Base-by-base conservation (phyloP, 208 protist species). In the Leishmania martiniquensis region DNA sequence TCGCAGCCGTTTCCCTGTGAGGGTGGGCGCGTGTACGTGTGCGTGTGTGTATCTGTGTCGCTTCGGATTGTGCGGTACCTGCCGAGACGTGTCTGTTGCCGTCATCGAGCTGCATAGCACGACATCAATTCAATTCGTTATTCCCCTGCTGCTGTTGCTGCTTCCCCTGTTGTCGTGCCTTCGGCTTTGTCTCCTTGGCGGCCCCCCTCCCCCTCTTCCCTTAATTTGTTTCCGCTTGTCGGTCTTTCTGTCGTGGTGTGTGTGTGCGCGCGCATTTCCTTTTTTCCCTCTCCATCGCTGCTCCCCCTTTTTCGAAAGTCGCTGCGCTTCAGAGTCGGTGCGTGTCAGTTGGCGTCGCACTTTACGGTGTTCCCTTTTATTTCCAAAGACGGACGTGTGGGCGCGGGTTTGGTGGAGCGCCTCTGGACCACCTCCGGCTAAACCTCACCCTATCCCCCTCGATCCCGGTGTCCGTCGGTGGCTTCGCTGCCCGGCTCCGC, bases 321-420 rank as follows among this genome's bases (percentile, higher is more conserved):
- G n/a, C n/a, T n/a, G n/a, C 63, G 39, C 63, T 25, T 68, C 42
- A 49, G 15, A n/a, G 20, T 5, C 52, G 20, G 20, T 59, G 55
- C 17, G 55, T 29, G n/a, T 62, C 10, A 54, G 66, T 4, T 29
- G 66, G 20, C 44, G 29, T 71, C 42, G 44, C 37, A 47, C 49
- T 75, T 75, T 17, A n/a, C 70, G 37, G 60, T 72, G 5, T 76
- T 52, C 60, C 45, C 77, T 67, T 73, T 42, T 63, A 17, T 59
- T 32, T 52, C 45, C 54, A 69, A 20, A 54, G 20, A 29, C 20
- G 37, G 15, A 7, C 13, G 15, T 29, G 45, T 29, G 12, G 4
- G 20, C 29, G 37, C 57, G 37, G 12, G 29, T 13, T 4, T 37
- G 13, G 20, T 20, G 57, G 4, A 63, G 29, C 57, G 29, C 29